These are phyloP conservation scores for Tuber umbilicatum DNA, from an alignment of 495 filamentous ascomycete species.

Conservation along the genomic window DNA sequence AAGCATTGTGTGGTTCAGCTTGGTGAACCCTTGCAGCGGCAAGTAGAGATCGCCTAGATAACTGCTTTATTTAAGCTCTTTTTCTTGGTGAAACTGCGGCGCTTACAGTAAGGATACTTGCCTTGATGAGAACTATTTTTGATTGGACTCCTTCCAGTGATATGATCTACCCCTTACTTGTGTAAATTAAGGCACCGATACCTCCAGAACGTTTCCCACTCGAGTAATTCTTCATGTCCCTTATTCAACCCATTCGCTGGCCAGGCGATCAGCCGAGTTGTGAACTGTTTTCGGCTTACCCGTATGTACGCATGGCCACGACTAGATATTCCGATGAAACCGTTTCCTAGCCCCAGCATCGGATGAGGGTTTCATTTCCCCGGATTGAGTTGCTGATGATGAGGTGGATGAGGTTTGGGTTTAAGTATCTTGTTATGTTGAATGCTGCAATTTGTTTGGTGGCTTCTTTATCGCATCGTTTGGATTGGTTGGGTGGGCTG, in stretches of 20 bases:
- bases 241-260: neutral
- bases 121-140: neutral
- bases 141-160: neutral
- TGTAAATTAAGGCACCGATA: neutral
- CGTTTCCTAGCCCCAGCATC: neutral
- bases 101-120: neutral
- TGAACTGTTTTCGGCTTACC: neutral
- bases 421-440: neutral
- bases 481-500: neutral
- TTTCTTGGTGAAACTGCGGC: neutral
- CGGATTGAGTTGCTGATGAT: neutral
- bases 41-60: neutral
- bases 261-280: neutral
- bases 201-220: neutral
- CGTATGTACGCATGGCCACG: neutral
- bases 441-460: neutral
- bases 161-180: neutral
- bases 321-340: constrained; percentile 2
- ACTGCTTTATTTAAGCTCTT: neutral
- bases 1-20: neutral
- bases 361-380: constrained; percentile 2
- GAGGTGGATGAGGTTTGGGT: constrained; percentile 1
- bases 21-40: neutral
- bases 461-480: neutral
- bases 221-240: neutral